These are phyloP conservation scores for Colletotrichum tamarilloi DNA, from an alignment of 2,329 filamentous ascomycete genomes.

Conservation along the genomic window DNA sequence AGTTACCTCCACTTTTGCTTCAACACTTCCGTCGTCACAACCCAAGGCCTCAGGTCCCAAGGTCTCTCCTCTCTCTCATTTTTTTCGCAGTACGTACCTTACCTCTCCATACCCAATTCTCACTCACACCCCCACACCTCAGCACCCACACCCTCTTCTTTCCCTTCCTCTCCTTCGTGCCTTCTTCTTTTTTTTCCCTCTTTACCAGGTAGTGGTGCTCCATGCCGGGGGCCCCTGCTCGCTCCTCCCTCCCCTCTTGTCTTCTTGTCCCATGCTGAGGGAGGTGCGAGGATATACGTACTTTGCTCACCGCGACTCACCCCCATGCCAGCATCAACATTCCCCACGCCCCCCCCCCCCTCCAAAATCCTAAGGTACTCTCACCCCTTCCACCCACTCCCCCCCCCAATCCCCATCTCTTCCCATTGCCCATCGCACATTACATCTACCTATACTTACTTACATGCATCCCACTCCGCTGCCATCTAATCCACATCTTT, in stretches of 20 bases:
- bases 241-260: slow-evolving; percentile 21
- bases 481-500: slow-evolving; percentile 34
- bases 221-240: slow-evolving; percentile 28
- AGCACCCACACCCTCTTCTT: slow-evolving; percentile 7
- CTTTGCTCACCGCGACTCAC: slow-evolving; percentile 35
- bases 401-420: slow-evolving; percentile 11
- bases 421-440: slow-evolving; percentile 29
- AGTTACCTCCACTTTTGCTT: not conserved
- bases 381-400: not conserved
- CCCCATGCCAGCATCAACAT: slow-evolving; percentile 6
- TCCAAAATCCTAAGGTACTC: too few relatives aligned
- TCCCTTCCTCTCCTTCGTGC: not conserved
- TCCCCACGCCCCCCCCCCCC: not conserved
- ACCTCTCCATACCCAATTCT: not conserved
- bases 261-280: slow-evolving; percentile 23
- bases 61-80: not conserved
- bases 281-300: slow-evolving; percentile 21
- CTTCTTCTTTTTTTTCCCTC: not conserved
- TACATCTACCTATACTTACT: slow-evolving; percentile 32
- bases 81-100: not conserved
- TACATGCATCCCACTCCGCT: slow-evolving; percentile 33
- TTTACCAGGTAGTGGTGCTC: not conserved
- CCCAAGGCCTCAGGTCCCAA: slow-evolving; percentile 11
- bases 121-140: slow-evolving; percentile 3
- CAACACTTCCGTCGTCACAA: not conserved